Base-by-base conservation (phyloP, 129 eudicot genomes). In the Flaveria bidentis region DNA sequence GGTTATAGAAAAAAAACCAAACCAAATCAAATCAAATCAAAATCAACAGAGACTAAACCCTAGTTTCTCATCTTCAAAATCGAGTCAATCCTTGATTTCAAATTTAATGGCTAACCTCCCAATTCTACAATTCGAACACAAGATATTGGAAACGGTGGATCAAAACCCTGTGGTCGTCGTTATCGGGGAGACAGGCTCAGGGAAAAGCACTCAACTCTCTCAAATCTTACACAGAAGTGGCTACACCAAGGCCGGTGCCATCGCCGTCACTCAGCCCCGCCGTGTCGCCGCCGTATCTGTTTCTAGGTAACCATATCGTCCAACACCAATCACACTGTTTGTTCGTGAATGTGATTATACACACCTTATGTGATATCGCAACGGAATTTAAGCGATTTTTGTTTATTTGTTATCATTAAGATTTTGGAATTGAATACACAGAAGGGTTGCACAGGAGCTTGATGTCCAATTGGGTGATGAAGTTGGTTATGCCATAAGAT, bases 241-340 rank as follows among this genome's bases (percentile, higher is more conserved):
- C n/a, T 94, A 85, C 78, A 80, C 98, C 2, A 44, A 87, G 26
- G 81, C 89, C 65, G 97, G 97, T 0, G 42, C 72, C 74, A 91
- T 94, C 78, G 97, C 91, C 77, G 91, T 94, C 80, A 94, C 98
- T 39, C 98, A 94, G 86, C 98, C 98, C 69, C 98, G 98, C 66
- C 97, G 98, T 28, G 98, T 94, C 39, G 98, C 97, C 67, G 96
- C 98, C 47, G 96, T 91, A 26, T 82, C 98, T 5, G 97, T 93
- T 69, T 85, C 97, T 9, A 76, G 93, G 96, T 89, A 72, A 52
- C 58, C 53, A 3, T 39, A 53, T 39, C 33, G 5, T 14, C 33
- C 52, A 36, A 36, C 7, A 36, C 8, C 41, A 36, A 36, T 7
- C 41, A 5, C 7, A 36, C 41, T 36, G 8, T 36, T 36, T 36